phyloP scores from a whole-genome alignment of 1,284 basidiomycete genomes.

The Irpex sp. region DNA sequence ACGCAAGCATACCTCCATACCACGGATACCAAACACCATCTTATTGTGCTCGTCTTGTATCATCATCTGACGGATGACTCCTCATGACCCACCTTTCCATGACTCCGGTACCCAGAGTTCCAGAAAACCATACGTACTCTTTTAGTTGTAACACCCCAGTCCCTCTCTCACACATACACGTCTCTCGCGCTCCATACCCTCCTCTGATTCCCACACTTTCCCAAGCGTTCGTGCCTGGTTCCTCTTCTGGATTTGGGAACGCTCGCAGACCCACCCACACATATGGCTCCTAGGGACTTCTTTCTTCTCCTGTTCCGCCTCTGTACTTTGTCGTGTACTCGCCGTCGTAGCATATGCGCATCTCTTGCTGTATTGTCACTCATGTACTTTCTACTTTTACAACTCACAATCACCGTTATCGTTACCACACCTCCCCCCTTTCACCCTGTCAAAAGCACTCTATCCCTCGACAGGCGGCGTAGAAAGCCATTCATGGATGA shows the following conservation, averaged over 20 bases:
- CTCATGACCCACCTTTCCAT: not conserved
- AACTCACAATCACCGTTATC: not conserved
- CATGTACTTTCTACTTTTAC: not conserved
- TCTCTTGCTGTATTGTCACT: not conserved
- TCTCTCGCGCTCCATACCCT: not conserved
- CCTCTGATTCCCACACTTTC: not conserved
- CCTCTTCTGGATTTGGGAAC: not conserved
- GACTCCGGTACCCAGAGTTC: not conserved
- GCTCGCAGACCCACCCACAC: not conserved
- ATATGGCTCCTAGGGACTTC: not conserved
- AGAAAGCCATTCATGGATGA: too few relatives aligned
- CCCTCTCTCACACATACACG: constrained; percentile 4
- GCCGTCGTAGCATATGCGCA: not conserved
- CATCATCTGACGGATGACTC: not conserved
- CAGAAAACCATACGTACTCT: not conserved
- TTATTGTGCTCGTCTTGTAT: constrained; percentile 1
- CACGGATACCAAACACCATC: constrained; percentile 2
- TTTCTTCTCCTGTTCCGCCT: not conserved
- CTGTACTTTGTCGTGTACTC: not conserved
- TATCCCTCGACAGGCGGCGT: too few relatives aligned
- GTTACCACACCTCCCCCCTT: not conserved
- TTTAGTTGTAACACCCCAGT: not conserved
- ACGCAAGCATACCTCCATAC: constrained; percentile 1
- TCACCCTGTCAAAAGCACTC: not conserved
- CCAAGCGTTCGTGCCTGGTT: too few relatives aligned